Conservation (phyloP, 192 early-diverging fungal species). For the Nowakowskiella sp. region DNA sequence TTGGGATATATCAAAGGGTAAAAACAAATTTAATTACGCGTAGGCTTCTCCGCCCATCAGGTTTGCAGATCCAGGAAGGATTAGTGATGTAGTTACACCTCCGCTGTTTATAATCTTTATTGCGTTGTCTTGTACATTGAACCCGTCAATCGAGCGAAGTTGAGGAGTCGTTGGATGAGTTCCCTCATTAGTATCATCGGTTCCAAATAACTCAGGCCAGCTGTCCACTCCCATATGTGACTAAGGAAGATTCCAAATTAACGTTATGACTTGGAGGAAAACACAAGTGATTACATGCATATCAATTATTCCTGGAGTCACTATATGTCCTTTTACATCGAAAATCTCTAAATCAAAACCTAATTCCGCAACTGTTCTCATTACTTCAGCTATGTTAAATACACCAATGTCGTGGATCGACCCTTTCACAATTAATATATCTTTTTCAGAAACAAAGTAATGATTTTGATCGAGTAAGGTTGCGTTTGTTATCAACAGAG, state of each 20-base stretch:
- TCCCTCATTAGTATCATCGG: slow-evolving; percentile 58
- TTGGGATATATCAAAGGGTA: not conserved
- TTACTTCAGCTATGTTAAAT: too few species aligned
- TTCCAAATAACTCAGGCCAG: slow-evolving; percentile 51
- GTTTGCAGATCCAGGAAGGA: slow-evolving; percentile 68
- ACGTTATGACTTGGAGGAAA: not conserved
- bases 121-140: slow-evolving; percentile 29
- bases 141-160: slow-evolving; percentile 57
- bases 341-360: too few species aligned
- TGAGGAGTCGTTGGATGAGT: slow-evolving; percentile 54
- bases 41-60: slow-evolving; percentile 72
- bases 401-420: too few species aligned
- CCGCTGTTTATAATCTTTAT: slow-evolving; percentile 47
- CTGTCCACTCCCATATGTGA: slow-evolving; percentile 60
- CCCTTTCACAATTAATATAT: too few species aligned
- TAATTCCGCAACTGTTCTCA: too few species aligned
- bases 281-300: slow-evolving; percentile 33
- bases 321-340: slow-evolving; percentile 53
- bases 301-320: slow-evolving; percentile 76
- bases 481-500: too few species aligned
- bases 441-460: too few species aligned
- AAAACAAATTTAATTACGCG: too few species aligned
- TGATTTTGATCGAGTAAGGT: too few species aligned
- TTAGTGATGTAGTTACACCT: slow-evolving; percentile 65
- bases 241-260: not conserved